Evolutionary conservation across 192 early-diverging fungal species (phyloP), one percentile per base, ranked within the genome.

Genomic region (Mortierella antarctica): DNA sequence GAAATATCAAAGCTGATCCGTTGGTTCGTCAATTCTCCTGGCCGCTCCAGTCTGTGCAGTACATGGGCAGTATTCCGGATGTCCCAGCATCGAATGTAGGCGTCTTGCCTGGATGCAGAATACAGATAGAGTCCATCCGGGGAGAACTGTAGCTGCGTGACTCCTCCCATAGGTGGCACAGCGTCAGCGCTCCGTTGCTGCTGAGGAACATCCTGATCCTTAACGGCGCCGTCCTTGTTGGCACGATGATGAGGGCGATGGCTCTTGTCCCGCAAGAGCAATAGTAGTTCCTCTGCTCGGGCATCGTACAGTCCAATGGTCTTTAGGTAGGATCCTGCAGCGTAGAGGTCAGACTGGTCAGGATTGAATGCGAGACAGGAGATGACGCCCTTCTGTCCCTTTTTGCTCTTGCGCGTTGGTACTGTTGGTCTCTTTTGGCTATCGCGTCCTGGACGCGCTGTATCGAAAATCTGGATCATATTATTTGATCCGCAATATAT

Each of bases 301-400:
- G 85, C 83, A 59, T 91, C 85, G 47, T 92, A 91, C 14, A 96
- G 62, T 5, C 93, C 92, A 47, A 96, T 77, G 1, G 92, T 86
- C 46, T 90, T 88, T 15, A 82, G 67, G 70, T 91, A 95, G 5
- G 94, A 90, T n/a, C 91, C 94, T 40, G 90, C 90, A 9, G 93
- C 95, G 57, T 88, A 90, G 48, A 95, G 66, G 17, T 89, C 88
- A 12, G 86, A 87, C 42, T 82, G 74, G 49, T 92, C 89, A 0
- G 91, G 90, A 53, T 87, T 91, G 67, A 94, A 93, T 20, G 89
- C 87, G 1, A 96, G 53, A 18, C 88, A 89, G 10, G 95, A 93
- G 46, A 96, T 90, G 1, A 95, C 83, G 2, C 91, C 95, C 58
- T 93, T 94, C 70, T 94, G 89, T 1, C 94, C 94, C 20, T 92